phyloP scores from a whole-genome alignment of 2,329 filamentous ascomycete genomes.

The Neophaeococcomyces mojaviensis region DNA sequence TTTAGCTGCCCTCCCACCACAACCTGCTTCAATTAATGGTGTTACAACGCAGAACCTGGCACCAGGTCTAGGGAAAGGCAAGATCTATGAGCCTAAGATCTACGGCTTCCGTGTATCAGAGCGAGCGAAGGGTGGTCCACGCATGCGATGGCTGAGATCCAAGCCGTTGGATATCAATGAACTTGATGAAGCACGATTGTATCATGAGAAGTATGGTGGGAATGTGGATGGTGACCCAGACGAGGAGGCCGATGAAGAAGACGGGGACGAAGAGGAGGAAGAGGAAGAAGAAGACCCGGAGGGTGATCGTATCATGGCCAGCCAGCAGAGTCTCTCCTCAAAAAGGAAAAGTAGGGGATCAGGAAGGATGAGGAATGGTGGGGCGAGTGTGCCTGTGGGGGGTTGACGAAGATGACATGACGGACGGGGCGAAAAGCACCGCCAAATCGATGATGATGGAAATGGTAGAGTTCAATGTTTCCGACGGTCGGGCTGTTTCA shows the following conservation, averaged over 20 bases:
- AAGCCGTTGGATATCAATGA: constrained; percentile 73
- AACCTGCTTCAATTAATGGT: constrained; percentile 65
- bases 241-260: constrained; percentile 31
- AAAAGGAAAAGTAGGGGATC: constrained; percentile 3
- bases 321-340: constrained; percentile 3
- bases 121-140: constrained; percentile 76
- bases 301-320: constrained; percentile 21
- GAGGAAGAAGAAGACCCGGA: constrained; percentile 31
- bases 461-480: too few relatives aligned
- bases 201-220: constrained; percentile 28
- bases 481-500: too few relatives aligned
- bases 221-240: constrained; percentile 26
- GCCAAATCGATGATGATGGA: neutral
- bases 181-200: constrained; percentile 61
- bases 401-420: neutral
- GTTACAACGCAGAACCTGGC: constrained; percentile 80
- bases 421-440: neutral
- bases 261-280: constrained; percentile 35
- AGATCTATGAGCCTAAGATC: constrained; percentile 89
- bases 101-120: constrained; percentile 96
- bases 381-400: constrained; percentile 6
- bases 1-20: constrained; percentile 32
- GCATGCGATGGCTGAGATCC: constrained; percentile 93
- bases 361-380: neutral
- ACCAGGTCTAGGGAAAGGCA: constrained; percentile 71